Evolutionary conservation across 1,284 basidiomycete genomes (phyloP).

Genomic region (Ustilago sp.): DNA sequence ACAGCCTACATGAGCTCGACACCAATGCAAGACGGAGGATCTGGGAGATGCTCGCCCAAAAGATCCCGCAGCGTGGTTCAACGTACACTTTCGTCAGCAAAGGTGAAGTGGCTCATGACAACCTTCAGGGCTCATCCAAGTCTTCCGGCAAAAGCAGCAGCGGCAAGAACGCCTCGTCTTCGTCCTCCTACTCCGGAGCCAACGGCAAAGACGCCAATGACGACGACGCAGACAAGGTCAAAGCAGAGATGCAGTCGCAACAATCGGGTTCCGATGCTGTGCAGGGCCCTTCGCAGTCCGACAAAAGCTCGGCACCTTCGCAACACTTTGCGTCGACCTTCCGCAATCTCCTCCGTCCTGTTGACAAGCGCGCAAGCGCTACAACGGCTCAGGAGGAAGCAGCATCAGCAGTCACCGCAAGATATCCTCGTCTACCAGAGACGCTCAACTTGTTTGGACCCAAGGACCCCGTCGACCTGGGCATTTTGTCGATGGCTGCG

Average conservation of each 20-base stretch:
- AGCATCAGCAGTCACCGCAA: slow-evolving; percentile 29
- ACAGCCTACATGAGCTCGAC: slow-evolving; percentile 42
- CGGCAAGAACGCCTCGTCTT: slow-evolving; percentile 16
- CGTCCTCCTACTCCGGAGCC: not conserved
- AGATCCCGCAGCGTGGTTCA: slow-evolving; percentile 50
- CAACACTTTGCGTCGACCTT: slow-evolving; percentile 47
- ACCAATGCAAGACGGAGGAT: slow-evolving; percentile 38
- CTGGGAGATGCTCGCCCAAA: slow-evolving; percentile 52
- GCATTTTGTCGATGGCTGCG: slow-evolving; percentile 39
- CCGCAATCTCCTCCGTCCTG: slow-evolving; percentile 43
- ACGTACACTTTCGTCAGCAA: slow-evolving; percentile 53
- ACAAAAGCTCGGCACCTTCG: slow-evolving; percentile 17
- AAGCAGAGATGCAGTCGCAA: slow-evolving; percentile 1
- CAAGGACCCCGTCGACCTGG: slow-evolving; percentile 42
- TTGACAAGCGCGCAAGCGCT: slow-evolving; percentile 36
- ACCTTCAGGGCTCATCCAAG: slow-evolving; percentile 34
- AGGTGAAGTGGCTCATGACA: slow-evolving; percentile 49
- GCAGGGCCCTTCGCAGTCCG: slow-evolving; percentile 6
- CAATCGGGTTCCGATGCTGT: not conserved
- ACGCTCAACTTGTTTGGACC: slow-evolving; percentile 36
- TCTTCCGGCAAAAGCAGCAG: slow-evolving; percentile 4
- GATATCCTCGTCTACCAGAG: slow-evolving; percentile 39
- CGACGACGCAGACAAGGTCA: not conserved
- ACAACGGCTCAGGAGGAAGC: slow-evolving; percentile 27
- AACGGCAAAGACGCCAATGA: not conserved